These are phyloP conservation scores for Coniochaeta pulveracea DNA, from an alignment of 2,329 filamentous ascomycete species.

Conservation along the genomic window DNA sequence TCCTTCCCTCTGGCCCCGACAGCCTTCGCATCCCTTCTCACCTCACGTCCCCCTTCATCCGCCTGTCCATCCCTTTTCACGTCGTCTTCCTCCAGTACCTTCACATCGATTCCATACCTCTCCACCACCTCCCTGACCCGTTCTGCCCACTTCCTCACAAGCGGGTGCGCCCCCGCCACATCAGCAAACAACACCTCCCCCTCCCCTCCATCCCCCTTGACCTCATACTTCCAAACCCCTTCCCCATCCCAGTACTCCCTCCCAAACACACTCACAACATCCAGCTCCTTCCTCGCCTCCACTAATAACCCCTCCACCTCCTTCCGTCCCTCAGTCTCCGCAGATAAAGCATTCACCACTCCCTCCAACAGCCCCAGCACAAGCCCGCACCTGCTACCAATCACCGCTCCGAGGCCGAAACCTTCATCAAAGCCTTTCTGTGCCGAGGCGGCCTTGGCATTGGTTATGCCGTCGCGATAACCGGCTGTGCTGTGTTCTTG, in stretches of 20 bases:
- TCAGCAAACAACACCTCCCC: conserved; percentile 43
- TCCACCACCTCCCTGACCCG: conserved; percentile 27
- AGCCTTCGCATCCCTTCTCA: conserved; percentile 5
- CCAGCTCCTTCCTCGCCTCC: conserved; percentile 47
- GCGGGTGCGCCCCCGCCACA: conserved; percentile 56
- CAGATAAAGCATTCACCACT: conserved; percentile 37
- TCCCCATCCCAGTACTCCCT: conserved; percentile 56
- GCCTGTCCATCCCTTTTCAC: neutral
- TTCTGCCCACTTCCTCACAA: conserved; percentile 50
- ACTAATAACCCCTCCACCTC: conserved; percentile 23
- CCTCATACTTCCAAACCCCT: conserved; percentile 59
- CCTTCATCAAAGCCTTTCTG: conserved; percentile 90
- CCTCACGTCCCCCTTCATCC: conserved; percentile 6
- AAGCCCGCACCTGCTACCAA: conserved; percentile 65
- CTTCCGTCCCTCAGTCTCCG: conserved; percentile 12
- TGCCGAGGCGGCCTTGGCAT: conserved; percentile 63
- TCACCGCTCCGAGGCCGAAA: conserved; percentile 69
- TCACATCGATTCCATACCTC: conserved; percentile 20
- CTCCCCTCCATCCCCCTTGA: conserved; percentile 19
- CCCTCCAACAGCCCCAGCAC: conserved; percentile 71
- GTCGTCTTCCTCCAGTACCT: conserved; percentile 10
- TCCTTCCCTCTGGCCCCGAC: conserved; percentile 9
- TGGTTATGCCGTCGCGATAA: conserved; percentile 77
- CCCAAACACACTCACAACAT: conserved; percentile 51
- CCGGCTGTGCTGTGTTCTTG: conserved; percentile 72